Evolutionary conservation across 225 moss, liverwort and hornwort species (phyloP), one percentile per base, ranked within the genome.

Genomic region (Marchantia polymorpha): DNA sequence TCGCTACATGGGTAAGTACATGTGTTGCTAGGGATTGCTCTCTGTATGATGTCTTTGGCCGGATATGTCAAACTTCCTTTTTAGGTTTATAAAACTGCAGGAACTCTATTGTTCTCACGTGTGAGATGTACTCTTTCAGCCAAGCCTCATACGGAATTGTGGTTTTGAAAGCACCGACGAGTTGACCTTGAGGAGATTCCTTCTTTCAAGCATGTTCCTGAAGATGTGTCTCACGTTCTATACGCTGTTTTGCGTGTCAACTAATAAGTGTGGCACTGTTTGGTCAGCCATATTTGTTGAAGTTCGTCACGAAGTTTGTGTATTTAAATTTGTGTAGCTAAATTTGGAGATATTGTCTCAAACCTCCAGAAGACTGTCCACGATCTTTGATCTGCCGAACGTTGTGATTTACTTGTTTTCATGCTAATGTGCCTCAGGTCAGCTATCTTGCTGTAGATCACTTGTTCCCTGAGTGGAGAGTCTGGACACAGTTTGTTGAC

Each of bases 401-500:
- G 12, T 52, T 30, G 48, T 49, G 51, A 55, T 29, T 14, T 31
- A 79, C 13, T 52, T 13, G 51, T 55, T n/a, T 67, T 69, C 61
- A 4, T 77, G 73, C 20, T 13, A 73, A 20, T 78, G 26, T 74
- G 73, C 59, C 55, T 67, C 80, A 92, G 92, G 92, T 92, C 82
- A 92, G 92, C 83, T 92, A 89, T 81, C 89, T 92, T 87, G 92
- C 91, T 29, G 84, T 92, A 22, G 92, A 92, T 82, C 82, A 92
- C 64, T 70, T 92, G 60, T 92, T 92, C 81, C 89, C 91, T 58
- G 89, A 88, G 76, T 92, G 92, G 92, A 80, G 86, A 82, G 85
- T 90, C 79, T 92, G 92, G 92, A 91, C 92, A 47, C 92, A 92
- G 82, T 92, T 92, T 84, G 90, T 92, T 52, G 92, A 92, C 79